Evolutionary conservation across 495 filamentous ascomycete species (phyloP).

Genomic region (Letharia columbiana): DNA sequence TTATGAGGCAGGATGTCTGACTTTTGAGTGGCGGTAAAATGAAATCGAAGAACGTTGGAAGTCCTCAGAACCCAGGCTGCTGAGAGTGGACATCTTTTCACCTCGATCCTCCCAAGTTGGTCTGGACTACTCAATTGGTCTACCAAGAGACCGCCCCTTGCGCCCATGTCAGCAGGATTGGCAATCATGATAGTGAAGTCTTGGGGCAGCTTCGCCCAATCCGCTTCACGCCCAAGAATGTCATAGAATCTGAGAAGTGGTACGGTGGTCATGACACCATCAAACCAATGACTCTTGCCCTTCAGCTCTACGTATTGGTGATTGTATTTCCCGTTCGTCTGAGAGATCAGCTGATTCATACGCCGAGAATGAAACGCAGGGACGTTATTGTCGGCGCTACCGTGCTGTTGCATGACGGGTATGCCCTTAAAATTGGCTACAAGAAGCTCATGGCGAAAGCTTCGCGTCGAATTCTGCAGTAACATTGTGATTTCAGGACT

Average conservation of each 20-base stretch:
- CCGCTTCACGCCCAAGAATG: constrained; percentile 8
- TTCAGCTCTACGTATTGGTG: constrained; percentile 41
- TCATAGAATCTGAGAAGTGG: constrained; percentile 39
- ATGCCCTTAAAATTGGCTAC: constrained; percentile 44
- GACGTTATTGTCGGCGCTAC: constrained; percentile 49
- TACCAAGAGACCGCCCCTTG: constrained; percentile 43
- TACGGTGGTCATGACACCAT: constrained; percentile 39
- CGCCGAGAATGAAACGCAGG: constrained; percentile 49
- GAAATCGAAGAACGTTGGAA: constrained; percentile 35
- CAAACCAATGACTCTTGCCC: constrained; percentile 46
- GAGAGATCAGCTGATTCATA: constrained; percentile 39
- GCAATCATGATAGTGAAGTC: constrained; percentile 41
- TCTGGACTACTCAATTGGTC: constrained; percentile 41
- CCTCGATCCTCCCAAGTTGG: constrained; percentile 34
- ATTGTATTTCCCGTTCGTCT: constrained; percentile 33
- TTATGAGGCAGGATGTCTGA: not conserved
- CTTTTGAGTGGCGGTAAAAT: constrained; percentile 23
- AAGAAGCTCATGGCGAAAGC: constrained; percentile 48
- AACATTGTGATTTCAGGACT: constrained; percentile 41
- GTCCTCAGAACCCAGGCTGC: constrained; percentile 32
- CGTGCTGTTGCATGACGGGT: constrained; percentile 50
- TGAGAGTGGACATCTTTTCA: constrained; percentile 20
- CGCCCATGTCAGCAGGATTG: constrained; percentile 42
- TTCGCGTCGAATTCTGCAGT: constrained; percentile 39
- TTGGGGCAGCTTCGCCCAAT: constrained; percentile 22